phyloP scores from a whole-genome alignment of 805 yeast species.

The Scheffersomyces ergatensis region DNA sequence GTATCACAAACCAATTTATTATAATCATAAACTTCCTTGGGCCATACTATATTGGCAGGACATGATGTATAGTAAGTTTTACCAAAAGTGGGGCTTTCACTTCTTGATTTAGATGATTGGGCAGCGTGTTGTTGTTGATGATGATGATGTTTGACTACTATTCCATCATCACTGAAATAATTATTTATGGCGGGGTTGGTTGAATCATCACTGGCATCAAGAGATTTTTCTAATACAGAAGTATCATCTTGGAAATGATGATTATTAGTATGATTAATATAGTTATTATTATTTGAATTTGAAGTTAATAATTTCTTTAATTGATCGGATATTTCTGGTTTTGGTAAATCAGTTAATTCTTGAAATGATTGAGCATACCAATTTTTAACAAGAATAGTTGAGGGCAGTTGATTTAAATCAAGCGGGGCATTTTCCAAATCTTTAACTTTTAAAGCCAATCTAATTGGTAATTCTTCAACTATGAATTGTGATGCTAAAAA shows the following conservation, averaged over 20 bases:
- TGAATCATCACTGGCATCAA: constrained; percentile 22
- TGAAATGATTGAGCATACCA: constrained; percentile 94
- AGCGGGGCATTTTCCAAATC: constrained; percentile 80
- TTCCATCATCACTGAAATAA: constrained; percentile 52
- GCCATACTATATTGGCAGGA: constrained; percentile 60
- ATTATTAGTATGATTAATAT: constrained; percentile 1
- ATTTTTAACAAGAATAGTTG: constrained; percentile 71
- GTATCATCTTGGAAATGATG: constrained; percentile 14
- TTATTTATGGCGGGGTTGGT: constrained; percentile 38
- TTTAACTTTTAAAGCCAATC: constrained; percentile 81
- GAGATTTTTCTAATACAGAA: not conserved
- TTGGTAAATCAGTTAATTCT: constrained; percentile 65
- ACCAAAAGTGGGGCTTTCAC: constrained; percentile 40
- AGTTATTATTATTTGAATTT: not conserved
- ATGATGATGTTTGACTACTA: constrained; percentile 29
- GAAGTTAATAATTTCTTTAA: constrained; percentile 31
- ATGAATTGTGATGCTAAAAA: constrained; percentile 83
- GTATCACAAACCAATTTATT: constrained; percentile 66
- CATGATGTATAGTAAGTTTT: constrained; percentile 51
- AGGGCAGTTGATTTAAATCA: constrained; percentile 69
- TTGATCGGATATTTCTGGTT: constrained; percentile 50
- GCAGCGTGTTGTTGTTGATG: constrained; percentile 1
- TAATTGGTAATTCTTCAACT: constrained; percentile 81
- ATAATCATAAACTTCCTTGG: constrained; percentile 69
- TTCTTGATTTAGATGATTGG: constrained; percentile 4